Conservation (phyloP, 1,284 basidiomycete genomes). For the Sparassis latifolia region DNA sequence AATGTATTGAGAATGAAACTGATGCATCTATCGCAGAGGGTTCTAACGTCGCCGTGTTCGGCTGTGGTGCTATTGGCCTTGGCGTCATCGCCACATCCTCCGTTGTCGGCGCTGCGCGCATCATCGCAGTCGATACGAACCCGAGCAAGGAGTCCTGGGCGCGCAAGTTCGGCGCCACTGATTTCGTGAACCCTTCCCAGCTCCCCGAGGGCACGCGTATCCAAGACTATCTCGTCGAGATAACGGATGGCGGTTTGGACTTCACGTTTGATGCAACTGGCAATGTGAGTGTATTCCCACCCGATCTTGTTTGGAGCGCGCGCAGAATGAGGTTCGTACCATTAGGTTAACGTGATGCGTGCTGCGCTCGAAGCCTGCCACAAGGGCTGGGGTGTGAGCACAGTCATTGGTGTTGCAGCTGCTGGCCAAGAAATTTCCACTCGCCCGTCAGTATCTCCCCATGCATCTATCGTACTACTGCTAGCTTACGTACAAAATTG, state of each 20-base stretch:
- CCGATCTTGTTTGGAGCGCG: background rate
- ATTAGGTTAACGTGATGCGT: slow-evolving; percentile 87
- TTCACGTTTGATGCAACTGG: slow-evolving; percentile 98
- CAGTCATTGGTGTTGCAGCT: slow-evolving; percentile 90
- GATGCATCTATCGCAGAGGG: slow-evolving; percentile 44
- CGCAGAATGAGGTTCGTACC: background rate
- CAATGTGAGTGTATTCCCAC: slow-evolving; percentile 50
- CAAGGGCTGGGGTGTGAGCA: slow-evolving; percentile 98
- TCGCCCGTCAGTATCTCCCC: slow-evolving; percentile 67
- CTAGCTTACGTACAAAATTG: background rate
- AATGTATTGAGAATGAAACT: slow-evolving; percentile 1
- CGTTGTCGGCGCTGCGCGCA: slow-evolving; percentile 74
- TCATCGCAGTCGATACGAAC: slow-evolving; percentile 95
- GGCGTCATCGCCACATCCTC: slow-evolving; percentile 84
- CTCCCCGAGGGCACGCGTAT: slow-evolving; percentile 77
- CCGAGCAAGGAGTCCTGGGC: slow-evolving; percentile 84
- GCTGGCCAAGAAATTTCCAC: slow-evolving; percentile 98
- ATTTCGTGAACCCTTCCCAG: slow-evolving; percentile 85
- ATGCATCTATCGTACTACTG: background rate
- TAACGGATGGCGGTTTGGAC: slow-evolving; percentile 96
- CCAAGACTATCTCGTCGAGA: slow-evolving; percentile 86
- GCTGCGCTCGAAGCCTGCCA: slow-evolving; percentile 94
- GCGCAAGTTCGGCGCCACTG: slow-evolving; percentile 92
- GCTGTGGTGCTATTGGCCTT: slow-evolving; percentile 93
- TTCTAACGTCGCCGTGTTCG: slow-evolving; percentile 91